Conservation (phyloP, 2,329 filamentous ascomycete genomes). For the Pezicula rhizophila region DNA sequence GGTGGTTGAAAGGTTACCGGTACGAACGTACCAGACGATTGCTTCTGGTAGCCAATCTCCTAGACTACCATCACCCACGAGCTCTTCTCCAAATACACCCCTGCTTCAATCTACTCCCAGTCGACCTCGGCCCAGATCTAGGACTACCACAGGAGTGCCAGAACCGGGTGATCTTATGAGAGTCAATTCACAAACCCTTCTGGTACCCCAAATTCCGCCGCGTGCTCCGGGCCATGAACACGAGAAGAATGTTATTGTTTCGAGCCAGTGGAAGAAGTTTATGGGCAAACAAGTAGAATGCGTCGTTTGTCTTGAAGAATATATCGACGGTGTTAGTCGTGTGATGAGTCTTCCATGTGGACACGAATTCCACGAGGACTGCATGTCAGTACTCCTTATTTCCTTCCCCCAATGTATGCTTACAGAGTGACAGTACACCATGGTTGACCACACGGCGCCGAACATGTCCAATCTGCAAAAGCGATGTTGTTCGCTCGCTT, state of each 20-base stretch:
- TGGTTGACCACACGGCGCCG: conserved; percentile 93
- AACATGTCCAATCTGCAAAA: conserved; percentile 98
- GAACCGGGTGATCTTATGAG: conserved; percentile 42
- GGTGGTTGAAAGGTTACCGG: conserved; percentile 87
- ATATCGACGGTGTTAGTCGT: conserved; percentile 84
- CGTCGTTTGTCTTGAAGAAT: conserved; percentile 94
- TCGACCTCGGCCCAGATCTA: conserved; percentile 54
- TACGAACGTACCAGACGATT: conserved; percentile 90
- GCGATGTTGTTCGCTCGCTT: conserved; percentile 77
- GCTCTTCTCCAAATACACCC: conserved; percentile 71
- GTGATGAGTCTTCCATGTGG: conserved; percentile 98
- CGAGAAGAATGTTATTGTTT: conserved; percentile 41
- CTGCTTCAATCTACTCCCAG: conserved; percentile 58
- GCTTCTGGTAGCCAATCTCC: conserved; percentile 52
- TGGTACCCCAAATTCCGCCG: conserved; percentile 17
- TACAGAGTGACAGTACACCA: conserved; percentile 60
- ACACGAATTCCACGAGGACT: conserved; percentile 95
- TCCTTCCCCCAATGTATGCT: conserved; percentile 3
- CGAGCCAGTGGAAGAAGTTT: conserved; percentile 58
- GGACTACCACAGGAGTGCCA: conserved; percentile 56
- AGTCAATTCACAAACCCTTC: conserved; percentile 32
- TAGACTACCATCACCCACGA: conserved; percentile 56
- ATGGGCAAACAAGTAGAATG: conserved; percentile 75
- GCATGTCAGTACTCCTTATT: conserved; percentile 72
- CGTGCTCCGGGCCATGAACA: conserved; percentile 28